Evolutionary conservation across 1,139 yeast genomes (phyloP).

Genomic region (Lodderomyces jiufengensis): DNA sequence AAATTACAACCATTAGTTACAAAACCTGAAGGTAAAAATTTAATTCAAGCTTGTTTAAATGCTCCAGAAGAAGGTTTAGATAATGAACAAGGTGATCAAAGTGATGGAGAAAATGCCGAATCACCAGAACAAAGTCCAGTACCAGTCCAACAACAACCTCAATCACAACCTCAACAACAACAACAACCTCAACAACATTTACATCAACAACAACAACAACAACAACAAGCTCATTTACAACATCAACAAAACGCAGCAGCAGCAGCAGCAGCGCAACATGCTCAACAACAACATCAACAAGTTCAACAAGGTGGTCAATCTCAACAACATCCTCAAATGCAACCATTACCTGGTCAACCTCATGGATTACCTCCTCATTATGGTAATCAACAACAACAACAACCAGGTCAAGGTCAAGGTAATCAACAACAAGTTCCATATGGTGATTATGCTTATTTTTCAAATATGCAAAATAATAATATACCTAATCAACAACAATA

Average conservation of each 20-base stretch:
- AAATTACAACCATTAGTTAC: constrained; percentile 96
- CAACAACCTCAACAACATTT: constrained; percentile 29
- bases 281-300: constrained; percentile 25
- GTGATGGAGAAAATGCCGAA: constrained; percentile 46
- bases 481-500: constrained; percentile 43
- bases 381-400: constrained; percentile 25
- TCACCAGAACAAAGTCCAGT: constrained; percentile 41
- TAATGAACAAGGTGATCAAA: constrained; percentile 62
- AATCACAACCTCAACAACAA: constrained; percentile 23
- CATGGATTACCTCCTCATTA: constrained; percentile 13
- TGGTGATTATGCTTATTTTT: constrained; percentile 52
- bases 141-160: constrained; percentile 13
- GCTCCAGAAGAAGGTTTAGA: constrained; percentile 75
- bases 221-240: constrained; percentile 21
- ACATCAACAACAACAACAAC: constrained; percentile 32
- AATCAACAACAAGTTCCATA: constrained; percentile 10
- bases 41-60: constrained; percentile 94
- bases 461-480: constrained; percentile 50
- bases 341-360: constrained; percentile 17
- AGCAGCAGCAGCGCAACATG: constrained; percentile 12
- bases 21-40: constrained; percentile 92
- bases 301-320: constrained; percentile 6
- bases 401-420: constrained; percentile 16
- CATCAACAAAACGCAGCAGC: constrained; percentile 20
- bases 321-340: constrained; percentile 45